A percentile compares a stretch with the other conserved stretches of the same genome.
phyloP scores from a whole-genome alignment of 1,139 yeast species.

The Spathaspora jeffriesii region DNA sequence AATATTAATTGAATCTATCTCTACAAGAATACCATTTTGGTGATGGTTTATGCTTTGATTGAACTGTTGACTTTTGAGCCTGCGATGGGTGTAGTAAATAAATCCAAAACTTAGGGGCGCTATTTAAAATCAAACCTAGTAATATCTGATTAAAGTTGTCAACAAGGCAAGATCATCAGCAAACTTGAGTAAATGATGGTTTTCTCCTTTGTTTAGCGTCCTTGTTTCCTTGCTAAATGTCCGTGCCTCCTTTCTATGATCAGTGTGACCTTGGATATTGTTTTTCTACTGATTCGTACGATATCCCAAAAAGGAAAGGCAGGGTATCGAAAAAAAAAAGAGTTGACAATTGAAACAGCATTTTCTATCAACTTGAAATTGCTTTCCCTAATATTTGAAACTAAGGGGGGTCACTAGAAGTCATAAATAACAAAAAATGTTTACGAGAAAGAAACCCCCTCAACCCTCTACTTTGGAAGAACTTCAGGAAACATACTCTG shows the following conservation, averaged over 20 bases:
- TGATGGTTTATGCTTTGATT: neutral
- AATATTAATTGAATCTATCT: neutral
- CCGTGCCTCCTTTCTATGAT: neutral
- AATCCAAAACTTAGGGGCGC: neutral
- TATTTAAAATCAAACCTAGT: neutral
- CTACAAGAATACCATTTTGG: neutral
- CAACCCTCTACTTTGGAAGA: conserved; percentile 53
- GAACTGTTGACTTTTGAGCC: neutral
- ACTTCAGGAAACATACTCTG: conserved; percentile 60
- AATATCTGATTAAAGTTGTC: neutral
- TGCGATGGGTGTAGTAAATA: no score
- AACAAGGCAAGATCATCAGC: no score
- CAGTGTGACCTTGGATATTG: neutral
- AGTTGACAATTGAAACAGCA: neutral
- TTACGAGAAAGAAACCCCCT: conserved; percentile 58
- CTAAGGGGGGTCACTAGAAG: neutral
- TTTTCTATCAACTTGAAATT: conserved; percentile 1
- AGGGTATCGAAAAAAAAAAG: neutral
- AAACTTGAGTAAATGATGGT: neutral
- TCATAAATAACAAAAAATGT: conserved; percentile 19
- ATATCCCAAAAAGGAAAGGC: neutral
- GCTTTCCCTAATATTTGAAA: neutral
- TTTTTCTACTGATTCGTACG: neutral
- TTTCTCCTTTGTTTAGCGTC: neutral
- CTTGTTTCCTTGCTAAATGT: neutral